phyloP scores from a whole-genome alignment of 345 rosid species.

The Heritiera littoralis region DNA sequence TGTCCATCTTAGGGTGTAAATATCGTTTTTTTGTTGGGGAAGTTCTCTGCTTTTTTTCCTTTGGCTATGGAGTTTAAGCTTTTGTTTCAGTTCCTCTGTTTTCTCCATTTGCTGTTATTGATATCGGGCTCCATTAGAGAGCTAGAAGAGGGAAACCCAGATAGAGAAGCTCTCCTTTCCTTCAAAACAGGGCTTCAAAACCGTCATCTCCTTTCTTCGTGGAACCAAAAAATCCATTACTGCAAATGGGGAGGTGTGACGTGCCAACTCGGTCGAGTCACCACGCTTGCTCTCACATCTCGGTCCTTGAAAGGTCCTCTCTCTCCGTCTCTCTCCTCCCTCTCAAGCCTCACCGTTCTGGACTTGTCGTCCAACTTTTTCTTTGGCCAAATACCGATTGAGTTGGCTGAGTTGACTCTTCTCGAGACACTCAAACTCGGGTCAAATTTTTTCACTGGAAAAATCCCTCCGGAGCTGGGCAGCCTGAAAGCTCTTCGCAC shows the following conservation, averaged over 20 bases:
- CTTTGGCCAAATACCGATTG: conserved; percentile 46
- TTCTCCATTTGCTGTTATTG: conserved; percentile 23
- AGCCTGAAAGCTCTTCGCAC: conserved; percentile 43
- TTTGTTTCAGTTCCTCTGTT: conserved; percentile 19
- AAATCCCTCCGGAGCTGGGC: conserved; percentile 59
- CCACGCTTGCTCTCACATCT: conserved; percentile 44
- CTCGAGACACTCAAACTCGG: conserved; percentile 52
- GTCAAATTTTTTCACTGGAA: conserved; percentile 49
- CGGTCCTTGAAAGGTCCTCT: conserved; percentile 49
- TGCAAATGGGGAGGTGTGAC: conserved; percentile 81
- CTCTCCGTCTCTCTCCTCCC: conserved; percentile 54
- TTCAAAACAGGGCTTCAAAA: conserved; percentile 51
- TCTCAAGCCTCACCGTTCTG: conserved; percentile 45
- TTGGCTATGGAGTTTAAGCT: conserved; percentile 30
- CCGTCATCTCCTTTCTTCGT: conserved; percentile 51
- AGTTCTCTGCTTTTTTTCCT: not conserved
- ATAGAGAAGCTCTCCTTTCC: conserved; percentile 43
- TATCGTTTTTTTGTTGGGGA: not conserved
- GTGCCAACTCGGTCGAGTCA: conserved; percentile 55
- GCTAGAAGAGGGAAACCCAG: conserved; percentile 32
- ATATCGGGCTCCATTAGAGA: conserved; percentile 23
- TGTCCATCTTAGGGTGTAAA: not conserved
- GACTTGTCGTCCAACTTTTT: conserved; percentile 62
- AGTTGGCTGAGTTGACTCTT: conserved; percentile 40
- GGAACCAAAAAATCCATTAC: conserved; percentile 49